Conservation (phyloP, 2,329 filamentous ascomycete species). For the Sclerotinia glacialis region DNA sequence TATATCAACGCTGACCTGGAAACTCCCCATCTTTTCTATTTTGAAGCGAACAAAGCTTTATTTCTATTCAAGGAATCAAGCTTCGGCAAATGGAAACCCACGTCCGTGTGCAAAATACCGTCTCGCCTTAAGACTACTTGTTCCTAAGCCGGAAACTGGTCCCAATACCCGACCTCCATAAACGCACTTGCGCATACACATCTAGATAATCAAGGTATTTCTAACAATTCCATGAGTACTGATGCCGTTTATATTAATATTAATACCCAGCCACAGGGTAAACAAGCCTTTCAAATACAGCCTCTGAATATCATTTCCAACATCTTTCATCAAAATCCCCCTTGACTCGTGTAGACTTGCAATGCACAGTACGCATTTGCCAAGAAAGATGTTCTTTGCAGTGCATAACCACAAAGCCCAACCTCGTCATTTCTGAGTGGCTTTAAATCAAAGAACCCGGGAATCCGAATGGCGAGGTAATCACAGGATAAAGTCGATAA, state of each 20-base stretch:
- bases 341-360: slow-evolving; percentile 7
- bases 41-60: neutral
- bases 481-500: slow-evolving; percentile 3
- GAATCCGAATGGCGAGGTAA: neutral
- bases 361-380: neutral
- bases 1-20: neutral
- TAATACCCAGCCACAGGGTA: neutral
- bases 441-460: neutral
- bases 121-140: neutral
- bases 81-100: neutral
- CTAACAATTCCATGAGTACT: neutral
- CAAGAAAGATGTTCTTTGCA: slow-evolving; percentile 6
- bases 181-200: neutral
- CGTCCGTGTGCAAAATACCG: neutral
- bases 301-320: neutral
- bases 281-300: neutral
- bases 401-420: neutral
- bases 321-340: neutral
- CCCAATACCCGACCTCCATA: too few relatives aligned
- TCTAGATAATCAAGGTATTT: neutral
- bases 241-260: neutral
- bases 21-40: neutral
- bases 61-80: neutral
- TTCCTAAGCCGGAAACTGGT: neutral
- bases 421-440: slow-evolving; percentile 5